phyloP scores from a whole-genome alignment of 495 filamentous ascomycete genomes.

The Cercophora samala region DNA sequence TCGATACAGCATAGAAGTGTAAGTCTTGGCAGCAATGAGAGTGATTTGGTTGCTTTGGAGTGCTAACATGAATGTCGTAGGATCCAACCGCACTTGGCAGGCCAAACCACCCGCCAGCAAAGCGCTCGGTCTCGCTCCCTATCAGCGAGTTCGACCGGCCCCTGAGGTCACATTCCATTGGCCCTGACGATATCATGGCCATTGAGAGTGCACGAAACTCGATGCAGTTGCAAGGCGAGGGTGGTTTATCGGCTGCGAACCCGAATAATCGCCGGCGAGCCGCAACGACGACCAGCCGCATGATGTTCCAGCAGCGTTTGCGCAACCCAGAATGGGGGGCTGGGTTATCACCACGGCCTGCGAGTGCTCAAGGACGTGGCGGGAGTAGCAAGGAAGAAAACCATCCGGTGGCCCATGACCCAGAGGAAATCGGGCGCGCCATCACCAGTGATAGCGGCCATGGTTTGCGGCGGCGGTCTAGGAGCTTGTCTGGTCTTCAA shows the following conservation, averaged over 20 bases:
- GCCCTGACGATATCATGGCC: conserved; percentile 45
- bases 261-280: conserved; percentile 25
- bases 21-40: conserved; percentile 25
- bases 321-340: conserved; percentile 38
- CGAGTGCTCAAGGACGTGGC: conserved; percentile 49
- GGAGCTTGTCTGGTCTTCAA: conserved; percentile 52
- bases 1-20: conserved; percentile 44
- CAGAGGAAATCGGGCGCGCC: conserved; percentile 51
- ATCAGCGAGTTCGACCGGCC: conserved; percentile 53
- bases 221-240: conserved; percentile 41
- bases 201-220: conserved; percentile 47
- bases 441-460: conserved; percentile 46
- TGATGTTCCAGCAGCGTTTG: conserved; percentile 31
- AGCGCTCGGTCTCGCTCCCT: conserved; percentile 51
- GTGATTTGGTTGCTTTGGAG: background rate
- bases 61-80: conserved; percentile 26
- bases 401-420: conserved; percentile 33
- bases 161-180: conserved; percentile 53
- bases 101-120: conserved; percentile 34
- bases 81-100: conserved; percentile 42
- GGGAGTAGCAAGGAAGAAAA: conserved; percentile 27
- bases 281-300: conserved; percentile 37
- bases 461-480: conserved; percentile 47
- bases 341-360: conserved; percentile 53
- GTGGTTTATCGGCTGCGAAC: conserved; percentile 21